Conservation (phyloP, 169 alveolate species). For the Eimeria zaria region DNA sequence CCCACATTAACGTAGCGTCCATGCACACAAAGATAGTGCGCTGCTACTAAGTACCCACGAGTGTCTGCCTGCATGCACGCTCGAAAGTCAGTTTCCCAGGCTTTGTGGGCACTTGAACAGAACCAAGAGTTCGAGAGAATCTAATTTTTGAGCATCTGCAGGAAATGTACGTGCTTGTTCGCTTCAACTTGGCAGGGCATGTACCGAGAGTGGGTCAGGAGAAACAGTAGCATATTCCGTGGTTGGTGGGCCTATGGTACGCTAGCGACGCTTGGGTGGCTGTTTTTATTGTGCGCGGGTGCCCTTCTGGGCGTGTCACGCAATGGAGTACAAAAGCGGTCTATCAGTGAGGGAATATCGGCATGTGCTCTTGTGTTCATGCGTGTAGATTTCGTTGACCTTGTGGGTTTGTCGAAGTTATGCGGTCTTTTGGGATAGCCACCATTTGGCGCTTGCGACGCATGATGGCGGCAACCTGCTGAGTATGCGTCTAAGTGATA, state of each 20-base stretch:
- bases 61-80: background rate
- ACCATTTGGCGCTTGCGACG: background rate
- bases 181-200: background rate
- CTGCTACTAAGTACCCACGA: background rate
- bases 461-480: background rate
- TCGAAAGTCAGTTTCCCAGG: background rate
- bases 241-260: background rate
- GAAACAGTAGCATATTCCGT: background rate
- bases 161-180: no score
- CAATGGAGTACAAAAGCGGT: background rate
- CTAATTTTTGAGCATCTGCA: background rate
- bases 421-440: background rate
- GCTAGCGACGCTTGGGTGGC: background rate
- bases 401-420: background rate
- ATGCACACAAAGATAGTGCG: background rate
- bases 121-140: background rate
- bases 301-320: background rate
- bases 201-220: background rate
- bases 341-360: background rate
- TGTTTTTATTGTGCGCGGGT: background rate
- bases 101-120: background rate
- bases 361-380: background rate
- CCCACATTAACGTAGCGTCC: background rate
- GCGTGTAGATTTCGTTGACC: background rate
- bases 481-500: background rate